Conservation (phyloP, 2,329 filamentous ascomycete species). For the Cytospora leucostoma region DNA sequence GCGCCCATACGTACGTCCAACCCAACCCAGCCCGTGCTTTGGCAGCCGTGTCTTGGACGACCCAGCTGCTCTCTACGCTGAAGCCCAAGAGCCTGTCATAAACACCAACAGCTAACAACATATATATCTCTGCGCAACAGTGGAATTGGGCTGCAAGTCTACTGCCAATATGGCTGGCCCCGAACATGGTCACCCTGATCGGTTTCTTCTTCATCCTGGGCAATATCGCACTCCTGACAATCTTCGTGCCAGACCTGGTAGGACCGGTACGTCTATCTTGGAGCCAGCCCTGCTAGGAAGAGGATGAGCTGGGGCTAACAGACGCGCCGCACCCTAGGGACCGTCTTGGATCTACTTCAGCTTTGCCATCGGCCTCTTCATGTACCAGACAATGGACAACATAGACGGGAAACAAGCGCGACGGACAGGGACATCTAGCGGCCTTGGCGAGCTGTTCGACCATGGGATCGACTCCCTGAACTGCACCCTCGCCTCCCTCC, state of each 20-base stretch:
- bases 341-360: conserved; percentile 94
- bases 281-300: conserved; percentile 7
- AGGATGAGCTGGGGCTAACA: conserved; percentile 23
- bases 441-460: conserved; percentile 94
- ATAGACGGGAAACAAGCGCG: conserved; percentile 97
- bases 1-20: conserved; percentile 81
- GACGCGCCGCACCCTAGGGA: conserved; percentile 53
- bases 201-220: conserved; percentile 92
- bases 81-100: conserved; percentile 11
- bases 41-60: conserved; percentile 20
- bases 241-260: conserved; percentile 85
- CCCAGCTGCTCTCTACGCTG: conserved; percentile 17
- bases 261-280: conserved; percentile 68
- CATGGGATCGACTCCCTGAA: conserved; percentile 98
- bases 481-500: conserved; percentile 87
- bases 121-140: conserved; percentile 49
- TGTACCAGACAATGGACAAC: conserved; percentile 99
- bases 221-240: conserved; percentile 73
- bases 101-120: conserved; percentile 23
- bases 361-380: conserved; percentile 94
- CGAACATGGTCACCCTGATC: conserved; percentile 94
- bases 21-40: conserved; percentile 12
- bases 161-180: conserved; percentile 92
- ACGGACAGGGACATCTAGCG: conserved; percentile 91
- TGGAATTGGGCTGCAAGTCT: conserved; percentile 96